These are phyloP conservation scores for Striga asiatica DNA, from an alignment of 257 asterid genomes.

Conservation along the genomic window DNA sequence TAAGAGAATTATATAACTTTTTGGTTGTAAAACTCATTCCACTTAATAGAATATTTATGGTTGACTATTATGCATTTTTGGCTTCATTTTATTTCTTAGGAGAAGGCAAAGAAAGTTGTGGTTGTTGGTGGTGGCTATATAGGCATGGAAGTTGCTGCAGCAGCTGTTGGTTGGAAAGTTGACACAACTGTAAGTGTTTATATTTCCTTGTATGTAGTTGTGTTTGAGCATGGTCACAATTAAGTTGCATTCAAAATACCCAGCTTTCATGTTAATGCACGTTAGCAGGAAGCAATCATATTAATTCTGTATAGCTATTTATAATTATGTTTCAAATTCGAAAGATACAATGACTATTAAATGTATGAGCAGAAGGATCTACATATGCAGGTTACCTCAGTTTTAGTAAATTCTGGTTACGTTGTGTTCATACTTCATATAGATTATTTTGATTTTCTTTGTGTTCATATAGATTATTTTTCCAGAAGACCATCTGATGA, in stretches of 20 bases:
- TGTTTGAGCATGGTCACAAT: no score
- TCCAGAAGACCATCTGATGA: slow-evolving; percentile 81
- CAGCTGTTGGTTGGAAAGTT: slow-evolving; percentile 86
- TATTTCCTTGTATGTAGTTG: no score
- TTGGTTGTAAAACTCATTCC: background rate
- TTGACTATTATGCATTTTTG: background rate
- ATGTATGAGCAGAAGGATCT: background rate
- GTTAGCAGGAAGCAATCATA: no score
- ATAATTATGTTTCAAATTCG: no score
- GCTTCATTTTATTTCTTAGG: slow-evolving; percentile 27
- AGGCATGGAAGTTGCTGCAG: slow-evolving; percentile 99
- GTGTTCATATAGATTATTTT: slow-evolving; percentile 44
- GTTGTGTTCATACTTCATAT: no score
- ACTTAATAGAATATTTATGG: background rate
- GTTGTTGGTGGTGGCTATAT: slow-evolving; percentile 97
- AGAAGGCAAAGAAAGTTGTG: slow-evolving; percentile 74
- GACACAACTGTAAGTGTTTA: slow-evolving; percentile 73
- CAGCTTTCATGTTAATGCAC: no score
- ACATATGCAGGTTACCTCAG: background rate
- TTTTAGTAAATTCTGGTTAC: background rate
- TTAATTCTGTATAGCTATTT: background rate
- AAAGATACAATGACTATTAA: background rate
- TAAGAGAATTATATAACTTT: background rate
- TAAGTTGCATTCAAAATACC: no score
- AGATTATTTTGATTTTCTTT: no score